Evolutionary conservation across 257 asterid genomes (phyloP).

Genomic region (Nicotiana knightiana): DNA sequence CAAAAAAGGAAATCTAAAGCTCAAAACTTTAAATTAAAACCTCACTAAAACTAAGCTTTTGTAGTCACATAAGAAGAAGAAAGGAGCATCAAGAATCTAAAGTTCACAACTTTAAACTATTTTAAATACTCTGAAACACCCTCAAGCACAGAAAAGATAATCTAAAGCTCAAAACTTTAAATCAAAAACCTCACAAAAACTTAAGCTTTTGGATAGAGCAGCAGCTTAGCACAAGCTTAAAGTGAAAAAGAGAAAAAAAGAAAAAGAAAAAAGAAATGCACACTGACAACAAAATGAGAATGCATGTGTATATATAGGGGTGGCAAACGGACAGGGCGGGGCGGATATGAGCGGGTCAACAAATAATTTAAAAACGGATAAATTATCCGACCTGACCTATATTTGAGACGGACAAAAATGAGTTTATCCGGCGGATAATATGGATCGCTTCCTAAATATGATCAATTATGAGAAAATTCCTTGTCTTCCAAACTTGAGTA

Average conservation of each 20-base stretch:
- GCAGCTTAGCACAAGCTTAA: constrained; percentile 3
- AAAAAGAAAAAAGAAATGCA: constrained; percentile 20
- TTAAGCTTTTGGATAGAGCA: neutral
- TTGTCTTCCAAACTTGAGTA: too few species aligned
- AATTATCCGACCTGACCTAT: too few species aligned
- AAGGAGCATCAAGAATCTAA: neutral
- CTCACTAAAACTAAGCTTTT: neutral
- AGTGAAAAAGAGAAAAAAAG: constrained; percentile 3
- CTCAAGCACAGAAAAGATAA: neutral
- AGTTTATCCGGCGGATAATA: too few species aligned
- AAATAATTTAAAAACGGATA: too few species aligned
- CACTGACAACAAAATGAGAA: constrained; percentile 15
- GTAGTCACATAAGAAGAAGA: too few species aligned
- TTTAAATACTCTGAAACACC: neutral
- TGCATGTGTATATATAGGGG: neutral
- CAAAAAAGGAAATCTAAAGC: neutral
- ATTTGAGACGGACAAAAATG: too few species aligned
- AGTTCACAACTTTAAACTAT: neutral
- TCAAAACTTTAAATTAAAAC: neutral
- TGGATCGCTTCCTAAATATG: too few species aligned
- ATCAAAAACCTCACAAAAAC: neutral
- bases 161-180: neutral
- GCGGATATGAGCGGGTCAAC: too few species aligned
- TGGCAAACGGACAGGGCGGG: too few species aligned
- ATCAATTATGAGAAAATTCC: too few species aligned